Evolutionary conservation across 1,139 yeast genomes (phyloP).

Genomic region (Pneumocystis carinii): DNA sequence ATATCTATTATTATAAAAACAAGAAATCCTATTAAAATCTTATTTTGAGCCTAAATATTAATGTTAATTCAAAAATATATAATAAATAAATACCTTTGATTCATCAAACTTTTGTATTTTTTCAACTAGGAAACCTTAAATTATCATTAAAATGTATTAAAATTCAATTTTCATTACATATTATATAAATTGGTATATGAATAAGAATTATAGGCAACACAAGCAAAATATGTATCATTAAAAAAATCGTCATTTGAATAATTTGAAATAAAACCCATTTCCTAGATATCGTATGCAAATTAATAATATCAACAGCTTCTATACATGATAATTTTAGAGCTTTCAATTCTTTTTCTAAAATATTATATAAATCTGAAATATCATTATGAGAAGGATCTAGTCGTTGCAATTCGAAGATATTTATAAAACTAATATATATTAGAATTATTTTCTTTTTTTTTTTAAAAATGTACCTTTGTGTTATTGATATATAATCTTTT

Average conservation of each 20-base stretch:
- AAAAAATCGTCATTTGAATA: background rate
- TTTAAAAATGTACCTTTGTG: background rate
- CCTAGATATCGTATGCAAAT: background rate
- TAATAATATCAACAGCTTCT: background rate
- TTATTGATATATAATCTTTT: background rate
- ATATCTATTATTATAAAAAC: background rate
- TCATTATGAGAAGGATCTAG: background rate
- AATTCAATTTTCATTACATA: background rate
- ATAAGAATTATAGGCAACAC: background rate
- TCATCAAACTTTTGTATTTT: background rate
- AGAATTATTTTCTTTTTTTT: background rate
- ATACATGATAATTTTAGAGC: background rate
- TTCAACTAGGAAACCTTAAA: background rate
- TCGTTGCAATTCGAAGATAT: background rate
- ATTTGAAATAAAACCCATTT: background rate
- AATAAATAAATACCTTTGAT: background rate
- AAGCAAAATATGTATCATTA: background rate
- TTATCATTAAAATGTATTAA: background rate
- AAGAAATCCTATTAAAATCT: background rate
- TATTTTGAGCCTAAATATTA: background rate
- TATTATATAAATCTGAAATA: background rate
- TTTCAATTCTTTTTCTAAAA: background rate
- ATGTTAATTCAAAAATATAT: background rate
- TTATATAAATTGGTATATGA: background rate
- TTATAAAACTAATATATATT: background rate